These are phyloP conservation scores for Grigorovia humatica DNA, from an alignment of 805 yeast genomes.

Conservation along the genomic window DNA sequence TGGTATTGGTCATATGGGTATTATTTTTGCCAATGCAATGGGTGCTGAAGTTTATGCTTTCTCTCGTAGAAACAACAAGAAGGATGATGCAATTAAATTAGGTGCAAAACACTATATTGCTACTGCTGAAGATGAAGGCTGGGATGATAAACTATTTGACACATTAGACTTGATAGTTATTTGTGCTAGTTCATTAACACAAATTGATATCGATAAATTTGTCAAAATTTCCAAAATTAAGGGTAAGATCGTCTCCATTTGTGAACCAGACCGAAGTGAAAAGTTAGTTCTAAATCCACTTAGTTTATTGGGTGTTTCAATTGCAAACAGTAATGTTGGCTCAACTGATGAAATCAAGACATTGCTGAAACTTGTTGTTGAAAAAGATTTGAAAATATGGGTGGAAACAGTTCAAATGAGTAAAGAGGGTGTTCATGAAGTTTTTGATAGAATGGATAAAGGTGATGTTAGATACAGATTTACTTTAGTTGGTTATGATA, in stretches of 20 bases:
- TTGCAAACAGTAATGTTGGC: slow-evolving; percentile 33
- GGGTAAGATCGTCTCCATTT: slow-evolving; percentile 30
- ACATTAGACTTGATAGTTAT: slow-evolving; percentile 38
- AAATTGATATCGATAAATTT: too few relatives aligned
- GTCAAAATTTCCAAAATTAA: slow-evolving; percentile 22
- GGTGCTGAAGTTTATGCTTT: slow-evolving; percentile 52
- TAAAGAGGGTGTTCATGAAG: slow-evolving; percentile 34
- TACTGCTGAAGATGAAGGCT: slow-evolving; percentile 38
- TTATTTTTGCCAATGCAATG: slow-evolving; percentile 46
- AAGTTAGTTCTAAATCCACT: slow-evolving; percentile 9
- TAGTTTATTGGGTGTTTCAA: slow-evolving; percentile 15
- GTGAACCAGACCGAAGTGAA: slow-evolving; percentile 14
- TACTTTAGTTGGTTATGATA: slow-evolving; percentile 40
- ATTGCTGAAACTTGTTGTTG: slow-evolving; percentile 39
- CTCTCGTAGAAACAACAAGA: slow-evolving; percentile 42
- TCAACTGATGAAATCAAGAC: slow-evolving; percentile 36
- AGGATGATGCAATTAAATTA: slow-evolving; percentile 38
- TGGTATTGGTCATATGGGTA: slow-evolving; percentile 48
- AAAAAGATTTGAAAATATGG: slow-evolving; percentile 40
- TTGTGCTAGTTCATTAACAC: slow-evolving; percentile 37
- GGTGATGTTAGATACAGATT: slow-evolving; percentile 48
- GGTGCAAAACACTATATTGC: slow-evolving; percentile 49
- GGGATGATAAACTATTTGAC: slow-evolving; percentile 28
- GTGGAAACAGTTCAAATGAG: slow-evolving; percentile 40
- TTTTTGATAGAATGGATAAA: slow-evolving; percentile 37